Evolutionary conservation across 1,284 basidiomycete genomes (phyloP), one percentile per base, ranked within the genome.

Genomic region (Inonotus hispidus): DNA sequence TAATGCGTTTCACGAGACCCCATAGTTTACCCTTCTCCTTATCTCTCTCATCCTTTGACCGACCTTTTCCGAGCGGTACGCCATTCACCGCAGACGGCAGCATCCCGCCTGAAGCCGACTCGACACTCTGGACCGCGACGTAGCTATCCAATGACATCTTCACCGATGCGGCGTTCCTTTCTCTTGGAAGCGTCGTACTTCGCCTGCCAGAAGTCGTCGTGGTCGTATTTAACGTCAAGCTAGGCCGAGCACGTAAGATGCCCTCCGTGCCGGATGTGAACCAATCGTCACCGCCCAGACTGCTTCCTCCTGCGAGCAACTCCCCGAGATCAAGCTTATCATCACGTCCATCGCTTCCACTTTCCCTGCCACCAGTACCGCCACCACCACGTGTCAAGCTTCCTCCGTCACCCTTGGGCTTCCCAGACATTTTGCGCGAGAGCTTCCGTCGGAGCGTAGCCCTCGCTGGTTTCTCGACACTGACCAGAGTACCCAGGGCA

Each of bases 1-100:
- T 88, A 59, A 89, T 81, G 29, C 84, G 77, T 70, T 87, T 88
- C 76, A 90, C 78, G 50, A 90, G 68, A 69, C 78, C 84, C 85
- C 85, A 88, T 2, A 87, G 71, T 66, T 63, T 63, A 5, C 59
- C 49, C 11, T 56, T 57, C 13, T 61, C 55, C 21, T 53, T 56
- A 11, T 52, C 25, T 21, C 49, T 56, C 32, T 60, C 59, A n/a
- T 29, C 19, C 27, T 53, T 61, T 7, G 16, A 16, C 1, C 38
- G 41, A 21, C 25, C 7, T 39, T 23, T 56, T 8, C 47, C 55
- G 32, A 19, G 35, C 25, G 53, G 16, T 16, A 25, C 35, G 29
- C 61, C 61, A 23, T 63, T 63, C 27, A 27, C 53, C 23, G 61
- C 58, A 23, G 61, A 59, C 4, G 61, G 61, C 2, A 59, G 19